phyloP scores from a whole-genome alignment of 768 basidiomycete species.

The Stropharia rugosoannulata region DNA sequence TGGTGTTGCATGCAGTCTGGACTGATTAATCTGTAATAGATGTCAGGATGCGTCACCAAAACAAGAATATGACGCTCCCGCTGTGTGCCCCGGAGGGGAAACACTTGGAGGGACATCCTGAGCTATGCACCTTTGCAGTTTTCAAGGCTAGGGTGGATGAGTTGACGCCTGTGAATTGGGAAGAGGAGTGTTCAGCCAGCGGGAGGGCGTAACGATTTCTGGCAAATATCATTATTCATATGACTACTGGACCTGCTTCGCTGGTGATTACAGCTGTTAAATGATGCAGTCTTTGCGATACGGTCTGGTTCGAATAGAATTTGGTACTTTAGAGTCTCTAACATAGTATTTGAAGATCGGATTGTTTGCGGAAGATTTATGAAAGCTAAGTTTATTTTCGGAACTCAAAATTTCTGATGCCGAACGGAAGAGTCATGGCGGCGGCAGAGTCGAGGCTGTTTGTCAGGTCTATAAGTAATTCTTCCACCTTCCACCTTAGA shows the following conservation, averaged over 20 bases:
- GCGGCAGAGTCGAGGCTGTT: neutral
- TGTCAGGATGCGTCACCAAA: slow-evolving; percentile 78
- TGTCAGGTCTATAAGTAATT: neutral
- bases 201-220: neutral
- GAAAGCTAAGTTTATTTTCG: neutral
- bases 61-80: slow-evolving; percentile 60
- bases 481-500: neutral
- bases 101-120: slow-evolving; percentile 67
- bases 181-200: slow-evolving; percentile 50
- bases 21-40: slow-evolving; percentile 30
- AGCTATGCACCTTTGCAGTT: slow-evolving; percentile 68
- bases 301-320: too few relatives aligned
- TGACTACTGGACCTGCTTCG: too few relatives aligned
- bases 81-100: slow-evolving; percentile 64
- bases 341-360: too few relatives aligned
- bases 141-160: slow-evolving; percentile 63
- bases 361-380: too few relatives aligned
- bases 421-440: too few relatives aligned
- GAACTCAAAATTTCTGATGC: slow-evolving; percentile 5
- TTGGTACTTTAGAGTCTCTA: too few relatives aligned
- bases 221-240: too few relatives aligned
- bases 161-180: slow-evolving; percentile 68
- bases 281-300: too few relatives aligned
- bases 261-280: too few relatives aligned
- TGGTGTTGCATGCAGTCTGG: slow-evolving; percentile 10